Evolutionary conservation across 2,329 filamentous ascomycete genomes (phyloP).

Genomic region (Sporothrix mexicana): DNA sequence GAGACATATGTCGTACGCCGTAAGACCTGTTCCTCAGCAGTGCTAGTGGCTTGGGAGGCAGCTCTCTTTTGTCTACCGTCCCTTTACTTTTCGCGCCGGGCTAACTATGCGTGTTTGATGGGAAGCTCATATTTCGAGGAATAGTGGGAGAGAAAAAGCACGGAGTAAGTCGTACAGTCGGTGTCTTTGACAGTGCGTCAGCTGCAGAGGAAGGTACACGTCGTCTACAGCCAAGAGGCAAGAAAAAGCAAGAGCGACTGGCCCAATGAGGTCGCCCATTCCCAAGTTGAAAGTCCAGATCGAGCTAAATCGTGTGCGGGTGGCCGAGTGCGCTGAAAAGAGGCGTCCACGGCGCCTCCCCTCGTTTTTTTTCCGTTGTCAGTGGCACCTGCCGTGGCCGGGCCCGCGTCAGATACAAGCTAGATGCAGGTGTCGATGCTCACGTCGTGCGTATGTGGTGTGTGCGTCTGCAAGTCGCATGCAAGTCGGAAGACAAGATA

Average conservation of each 20-base stretch:
- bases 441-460: neutral
- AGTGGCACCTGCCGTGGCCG: constrained; percentile 14
- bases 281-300: neutral
- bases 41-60: neutral
- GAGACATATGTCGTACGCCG: neutral
- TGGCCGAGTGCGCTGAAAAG: constrained; percentile 15
- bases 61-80: no score
- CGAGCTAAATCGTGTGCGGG: neutral
- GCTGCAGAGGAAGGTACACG: constrained; percentile 7
- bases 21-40: neutral
- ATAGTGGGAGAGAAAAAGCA: neutral
- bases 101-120: constrained; percentile 22
- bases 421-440: neutral
- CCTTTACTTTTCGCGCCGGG: neutral
- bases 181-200: neutral
- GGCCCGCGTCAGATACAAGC: neutral
- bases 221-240: constrained; percentile 2
- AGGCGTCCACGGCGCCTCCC: neutral
- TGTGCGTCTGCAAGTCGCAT: no score
- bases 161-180: no score
- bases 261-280: no score
- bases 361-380: neutral
- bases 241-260: constrained; percentile 2
- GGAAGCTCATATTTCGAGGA: neutral
- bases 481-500: neutral